phyloP scores from a whole-genome alignment of 306 rosid species.

The Cucurbita ficifolia region DNA sequence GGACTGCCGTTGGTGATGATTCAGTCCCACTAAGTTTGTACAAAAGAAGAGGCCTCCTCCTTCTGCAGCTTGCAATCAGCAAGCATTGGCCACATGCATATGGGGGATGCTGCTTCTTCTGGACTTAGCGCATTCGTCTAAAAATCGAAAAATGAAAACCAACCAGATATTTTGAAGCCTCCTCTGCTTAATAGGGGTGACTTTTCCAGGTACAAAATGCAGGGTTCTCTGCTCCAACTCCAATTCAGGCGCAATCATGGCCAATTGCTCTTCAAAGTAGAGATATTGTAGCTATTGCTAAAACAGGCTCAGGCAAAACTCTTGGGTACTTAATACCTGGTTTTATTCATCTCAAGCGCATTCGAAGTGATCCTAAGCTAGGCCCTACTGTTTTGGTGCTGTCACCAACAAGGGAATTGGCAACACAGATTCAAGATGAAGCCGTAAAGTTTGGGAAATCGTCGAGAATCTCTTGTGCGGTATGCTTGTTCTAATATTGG shows the following conservation, averaged over 20 bases:
- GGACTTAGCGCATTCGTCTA: conserved; percentile 41
- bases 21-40: conserved; percentile 88
- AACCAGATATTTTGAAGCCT: conserved; percentile 11
- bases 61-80: conserved; percentile 87
- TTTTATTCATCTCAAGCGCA: conserved; percentile 75
- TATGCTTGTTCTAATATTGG: conserved; percentile 20
- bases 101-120: conserved; percentile 98
- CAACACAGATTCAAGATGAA: conserved; percentile 94
- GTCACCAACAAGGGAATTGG: conserved; percentile 96
- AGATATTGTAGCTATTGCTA: conserved; percentile 97
- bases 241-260: conserved; percentile 99
- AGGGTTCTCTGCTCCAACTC: conserved; percentile 96
- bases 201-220: conserved; percentile 91
- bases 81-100: conserved; percentile 75
- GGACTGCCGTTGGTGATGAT: conserved; percentile 97
- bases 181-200: conserved; percentile 28
- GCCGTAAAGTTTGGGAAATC: conserved; percentile 91
- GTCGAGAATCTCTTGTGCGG: conserved; percentile 69
- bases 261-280: conserved; percentile 91
- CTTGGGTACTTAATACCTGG: conserved; percentile 92
- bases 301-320: conserved; percentile 98
- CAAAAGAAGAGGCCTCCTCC: conserved; percentile 99
- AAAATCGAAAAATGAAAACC: conserved; percentile 39
- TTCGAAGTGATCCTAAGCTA: conserved; percentile 41
- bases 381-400: conserved; percentile 84